Base-by-base conservation (phyloP, 352 stramenopile genomes). In the Elongisporangium undulatum region DNA sequence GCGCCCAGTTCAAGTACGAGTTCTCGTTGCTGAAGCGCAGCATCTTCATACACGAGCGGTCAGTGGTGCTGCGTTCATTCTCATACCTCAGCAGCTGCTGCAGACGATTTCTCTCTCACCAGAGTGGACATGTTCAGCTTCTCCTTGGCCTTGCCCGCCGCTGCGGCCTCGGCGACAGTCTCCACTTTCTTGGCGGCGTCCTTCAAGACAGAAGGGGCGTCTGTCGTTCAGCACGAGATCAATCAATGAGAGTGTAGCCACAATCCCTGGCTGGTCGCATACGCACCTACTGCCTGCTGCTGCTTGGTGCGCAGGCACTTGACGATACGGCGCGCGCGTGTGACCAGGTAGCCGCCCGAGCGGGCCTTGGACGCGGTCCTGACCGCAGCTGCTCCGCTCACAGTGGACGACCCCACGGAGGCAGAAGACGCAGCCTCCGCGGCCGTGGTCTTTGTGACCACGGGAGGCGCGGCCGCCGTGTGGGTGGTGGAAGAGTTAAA, bases 1-100 rank as follows among this genome's bases (percentile, higher is more conserved):
- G 74, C 38, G 85, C 83, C 85, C 85, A 95, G 67, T 95, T 95
- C 59, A 95, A 56, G 61, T 93, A 95, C 69, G 85, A 95, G 65
- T 90, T 92, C 59, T 95, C 85, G 53, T 95, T 95, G 63, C 79
- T 90, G 63, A 95, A 95, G 61, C 85, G 83, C 29, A 95, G 71
- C 20, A 77, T 63, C 85, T 94, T 61, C 3, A 64, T 1, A 39
- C 16, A 62, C 20, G 8, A 55, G 56, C 26, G 26, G 55, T 69
- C 45, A 74, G 54, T 26, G 21, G 15, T 4, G 4, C 4, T n/a
- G 2, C 22, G n/a, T 55, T 16, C 4, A 26, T 24, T 17, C 19
- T 3, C 8, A 62, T 41, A 66, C 55, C 34, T 17, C 55, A 56
- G 26, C 34, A 53, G 50, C 55, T 55, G 21, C 48, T 57, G 49